Conservation (phyloP, 2,329 filamentous ascomycete genomes). For the Trichocomaceae sp. region DNA sequence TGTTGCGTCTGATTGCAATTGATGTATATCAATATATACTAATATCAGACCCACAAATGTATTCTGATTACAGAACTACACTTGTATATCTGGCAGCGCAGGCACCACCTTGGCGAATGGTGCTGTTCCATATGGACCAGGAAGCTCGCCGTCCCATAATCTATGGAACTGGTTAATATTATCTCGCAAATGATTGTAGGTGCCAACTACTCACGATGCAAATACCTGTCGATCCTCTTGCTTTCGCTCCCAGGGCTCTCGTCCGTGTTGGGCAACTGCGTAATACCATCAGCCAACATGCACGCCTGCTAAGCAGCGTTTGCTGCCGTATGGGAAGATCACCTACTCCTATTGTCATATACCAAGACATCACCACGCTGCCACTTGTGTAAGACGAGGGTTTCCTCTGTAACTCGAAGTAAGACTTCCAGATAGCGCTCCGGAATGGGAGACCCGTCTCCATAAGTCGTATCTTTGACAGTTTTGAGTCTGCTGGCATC, state of each 20-base stretch:
- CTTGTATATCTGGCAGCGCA: neutral
- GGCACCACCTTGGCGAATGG: neutral
- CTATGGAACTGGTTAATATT: neutral
- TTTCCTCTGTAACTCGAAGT: slow-evolving; percentile 42
- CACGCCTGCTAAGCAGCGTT: neutral
- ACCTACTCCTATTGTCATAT: slow-evolving; percentile 39
- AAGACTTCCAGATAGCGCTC: slow-evolving; percentile 40
- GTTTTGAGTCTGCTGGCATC: slow-evolving; percentile 19
- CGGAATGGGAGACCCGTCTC: slow-evolving; percentile 44
- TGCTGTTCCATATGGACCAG: neutral
- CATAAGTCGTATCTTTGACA: slow-evolving; percentile 24
- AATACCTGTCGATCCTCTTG: slow-evolving; percentile 31
- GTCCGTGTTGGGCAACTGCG: slow-evolving; percentile 42
- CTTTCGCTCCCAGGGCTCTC: slow-evolving; percentile 44
- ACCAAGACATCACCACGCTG: slow-evolving; percentile 44
- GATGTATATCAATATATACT: too few relatives aligned
- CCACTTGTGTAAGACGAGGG: slow-evolving; percentile 45
- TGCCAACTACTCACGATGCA: neutral
- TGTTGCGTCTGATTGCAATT: too few relatives aligned
- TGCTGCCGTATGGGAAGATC: neutral
- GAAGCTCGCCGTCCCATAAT: neutral
- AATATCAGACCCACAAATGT: too few relatives aligned
- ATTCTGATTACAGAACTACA: neutral
- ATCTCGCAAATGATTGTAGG: neutral
- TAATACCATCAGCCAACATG: neutral